Evolutionary conservation across 148 eudicot species (phyloP).

Genomic region (Mesembryanthemum crystallinum): DNA sequence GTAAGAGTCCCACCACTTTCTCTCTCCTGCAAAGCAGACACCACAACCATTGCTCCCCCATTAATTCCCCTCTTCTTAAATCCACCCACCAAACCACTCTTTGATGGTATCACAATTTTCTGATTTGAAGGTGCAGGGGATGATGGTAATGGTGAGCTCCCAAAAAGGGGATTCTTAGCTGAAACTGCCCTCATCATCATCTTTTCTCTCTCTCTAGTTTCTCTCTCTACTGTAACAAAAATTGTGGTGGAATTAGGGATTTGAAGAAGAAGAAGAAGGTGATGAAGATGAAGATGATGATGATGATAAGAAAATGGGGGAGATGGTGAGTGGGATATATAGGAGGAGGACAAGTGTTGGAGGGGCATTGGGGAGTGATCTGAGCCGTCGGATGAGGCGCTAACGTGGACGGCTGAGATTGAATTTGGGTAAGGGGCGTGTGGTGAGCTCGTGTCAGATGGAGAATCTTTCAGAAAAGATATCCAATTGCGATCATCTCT

Average conservation of each 20-base stretch:
- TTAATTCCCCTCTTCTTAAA: constrained; percentile 9
- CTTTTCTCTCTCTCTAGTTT: neutral
- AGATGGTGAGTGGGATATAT: constrained; percentile 21
- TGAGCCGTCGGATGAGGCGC: constrained; percentile 32
- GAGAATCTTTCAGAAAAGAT: constrained; percentile 24
- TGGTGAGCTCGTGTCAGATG: constrained; percentile 68
- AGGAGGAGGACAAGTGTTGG: constrained; percentile 25
- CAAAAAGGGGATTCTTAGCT: constrained; percentile 8
- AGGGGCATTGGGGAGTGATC: constrained; percentile 16
- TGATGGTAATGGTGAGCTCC: neutral
- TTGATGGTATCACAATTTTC: neutral
- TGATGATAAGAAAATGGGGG: neutral
- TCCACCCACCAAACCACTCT: constrained; percentile 6
- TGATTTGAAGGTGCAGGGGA: neutral
- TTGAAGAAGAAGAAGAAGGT: neutral
- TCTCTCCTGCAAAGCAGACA: constrained; percentile 18
- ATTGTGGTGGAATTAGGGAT: neutral
- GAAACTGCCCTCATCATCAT: constrained; percentile 29
- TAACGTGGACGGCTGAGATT: constrained; percentile 44
- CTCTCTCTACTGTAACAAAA: neutral
- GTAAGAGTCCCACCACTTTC: constrained; percentile 25
- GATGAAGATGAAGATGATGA: neutral
- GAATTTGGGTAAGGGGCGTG: constrained; percentile 53
- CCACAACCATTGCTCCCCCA: constrained; percentile 10
- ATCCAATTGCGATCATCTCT: constrained; percentile 27